Evolutionary conservation across 2,329 filamentous ascomycete species (phyloP).

Genomic region (Zarea fungicola): DNA sequence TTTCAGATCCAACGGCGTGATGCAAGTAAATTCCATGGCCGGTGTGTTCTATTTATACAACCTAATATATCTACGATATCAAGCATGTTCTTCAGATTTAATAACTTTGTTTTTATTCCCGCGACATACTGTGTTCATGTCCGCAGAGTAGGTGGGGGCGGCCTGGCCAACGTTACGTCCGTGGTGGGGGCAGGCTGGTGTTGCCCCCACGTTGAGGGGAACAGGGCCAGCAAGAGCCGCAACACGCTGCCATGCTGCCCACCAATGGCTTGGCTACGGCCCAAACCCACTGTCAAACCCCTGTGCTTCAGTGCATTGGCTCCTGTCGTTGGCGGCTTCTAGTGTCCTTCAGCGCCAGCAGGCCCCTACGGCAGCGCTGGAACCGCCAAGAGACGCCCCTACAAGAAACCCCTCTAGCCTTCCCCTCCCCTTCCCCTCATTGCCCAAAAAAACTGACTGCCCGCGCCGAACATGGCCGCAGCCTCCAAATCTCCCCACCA

Average conservation of each 20-base stretch:
- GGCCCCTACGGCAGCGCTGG: too few species aligned
- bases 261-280: too few species aligned
- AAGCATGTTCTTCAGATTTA: neutral
- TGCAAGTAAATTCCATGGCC: neutral
- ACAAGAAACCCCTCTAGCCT: too few species aligned
- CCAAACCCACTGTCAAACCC: too few species aligned
- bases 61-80: too few species aligned
- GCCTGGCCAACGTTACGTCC: constrained; percentile 10
- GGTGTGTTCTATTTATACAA: too few species aligned
- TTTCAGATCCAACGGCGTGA: neutral
- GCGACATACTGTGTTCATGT: neutral
- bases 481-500: neutral
- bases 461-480: constrained; percentile 3
- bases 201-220: constrained; percentile 11
- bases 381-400: too few species aligned
- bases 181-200: neutral
- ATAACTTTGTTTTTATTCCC: neutral
- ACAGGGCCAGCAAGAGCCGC: neutral
- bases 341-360: too few species aligned
- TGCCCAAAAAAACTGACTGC: neutral
- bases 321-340: too few species aligned
- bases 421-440: neutral
- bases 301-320: too few species aligned
- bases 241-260: too few species aligned
- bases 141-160: neutral